phyloP scores from a whole-genome alignment of 2,329 filamentous ascomycete species.

The Dactylellina haptotyla region DNA sequence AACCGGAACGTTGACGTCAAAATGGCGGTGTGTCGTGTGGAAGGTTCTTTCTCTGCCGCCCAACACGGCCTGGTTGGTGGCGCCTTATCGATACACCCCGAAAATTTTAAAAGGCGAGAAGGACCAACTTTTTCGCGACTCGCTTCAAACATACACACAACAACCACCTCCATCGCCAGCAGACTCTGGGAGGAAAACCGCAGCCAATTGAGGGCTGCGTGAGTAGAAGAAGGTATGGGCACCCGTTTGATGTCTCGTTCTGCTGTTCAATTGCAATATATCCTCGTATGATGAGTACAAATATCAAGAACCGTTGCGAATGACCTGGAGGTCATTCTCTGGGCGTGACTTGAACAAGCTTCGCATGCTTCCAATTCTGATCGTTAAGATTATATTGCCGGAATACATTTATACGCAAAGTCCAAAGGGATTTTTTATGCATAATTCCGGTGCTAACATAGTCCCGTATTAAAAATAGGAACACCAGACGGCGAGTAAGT shows the following conservation, averaged over 20 bases:
- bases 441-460: conserved; percentile 11
- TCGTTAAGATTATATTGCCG: conserved; percentile 17
- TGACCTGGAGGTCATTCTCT: conserved; percentile 64
- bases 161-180: not conserved
- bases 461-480: not conserved
- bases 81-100: conserved; percentile 38
- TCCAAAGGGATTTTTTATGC: not conserved
- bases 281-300: conserved; percentile 62
- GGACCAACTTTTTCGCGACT: conserved; percentile 12
- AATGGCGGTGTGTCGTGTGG: conserved; percentile 21
- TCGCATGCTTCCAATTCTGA: conserved; percentile 63
- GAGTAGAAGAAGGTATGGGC: conserved; percentile 23
- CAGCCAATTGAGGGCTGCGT: conserved; percentile 12
- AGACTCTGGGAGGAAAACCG: not conserved
- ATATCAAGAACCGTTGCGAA: conserved; percentile 75
- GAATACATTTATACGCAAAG: not conserved
- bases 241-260: not conserved
- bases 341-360: conserved; percentile 57
- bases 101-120: conserved; percentile 21
- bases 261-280: not conserved
- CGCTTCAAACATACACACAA: conserved; percentile 1
- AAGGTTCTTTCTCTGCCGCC: conserved; percentile 10
- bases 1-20: conserved; percentile 2
- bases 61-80: conserved; percentile 5
- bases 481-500: not conserved